Base-by-base conservation (phyloP, 345 rosid species). In the Brassica incana region DNA sequence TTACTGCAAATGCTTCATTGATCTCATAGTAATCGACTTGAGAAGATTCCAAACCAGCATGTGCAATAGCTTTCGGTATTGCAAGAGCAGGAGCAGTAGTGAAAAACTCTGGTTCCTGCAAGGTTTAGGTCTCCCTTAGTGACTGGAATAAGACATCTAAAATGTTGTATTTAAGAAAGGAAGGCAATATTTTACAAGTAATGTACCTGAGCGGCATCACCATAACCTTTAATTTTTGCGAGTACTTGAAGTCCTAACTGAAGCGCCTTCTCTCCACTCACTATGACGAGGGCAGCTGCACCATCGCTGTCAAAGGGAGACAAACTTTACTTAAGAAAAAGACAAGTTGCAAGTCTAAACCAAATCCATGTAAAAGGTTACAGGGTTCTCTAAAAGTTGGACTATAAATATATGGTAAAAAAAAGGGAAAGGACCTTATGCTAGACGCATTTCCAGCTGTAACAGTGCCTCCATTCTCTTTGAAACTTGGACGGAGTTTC, bases 371-470 rank as follows among this genome's bases (percentile, higher is more conserved):
- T 67, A 65, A 35, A 6, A 71, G 27, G 29, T 60, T 67, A 48
- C 27, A 72, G 8, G 7, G 0, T 73, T 58, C 12, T 56, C 8
- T 10, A 14, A 60, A 8, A 54, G 61, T 30, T 58, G 36, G 11
- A 45, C 32, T 63, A 20, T n/a, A n/a, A n/a, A n/a, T n/a, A n/a
- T n/a, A n/a, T n/a, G n/a, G n/a, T n/a, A n/a, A n/a, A n/a, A n/a
- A n/a, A n/a, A n/a, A 58, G 71, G 18, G 18, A 54, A 75, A 29
- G 52, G 18, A 95, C 99, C 97, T 96, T 86, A 93, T 91, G 82
- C 98, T 93, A 76, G 99, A 96, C 48, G 99, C 99, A 80, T 96
- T 96, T 81, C 99, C 97, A 14, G 98, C 97, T 14, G 99, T 96
- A 67, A 96, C 97, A 30, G 91, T 86, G 43, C 99, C 99, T 80